Base-by-base conservation (phyloP, 2,329 filamentous ascomycete species). In the Hypoxylon sp. region DNA sequence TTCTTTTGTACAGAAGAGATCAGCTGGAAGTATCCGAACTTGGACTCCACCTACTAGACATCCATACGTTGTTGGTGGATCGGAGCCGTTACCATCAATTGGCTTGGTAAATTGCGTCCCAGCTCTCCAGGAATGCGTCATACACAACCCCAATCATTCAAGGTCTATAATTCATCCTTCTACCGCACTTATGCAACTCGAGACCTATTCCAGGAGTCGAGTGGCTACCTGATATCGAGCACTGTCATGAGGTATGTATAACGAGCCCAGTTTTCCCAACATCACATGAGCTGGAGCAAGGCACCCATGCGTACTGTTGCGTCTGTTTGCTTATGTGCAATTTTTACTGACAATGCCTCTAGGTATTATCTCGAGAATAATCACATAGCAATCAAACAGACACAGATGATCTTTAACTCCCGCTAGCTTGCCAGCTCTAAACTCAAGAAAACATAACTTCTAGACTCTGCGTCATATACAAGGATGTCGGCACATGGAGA, bases 21-120 rank as follows among this genome's bases (percentile, higher is more conserved):
- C 2, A 14, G 30, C 42, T 53, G 31, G 55, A 54, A 22, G 49
- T 55, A 60, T n/a, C 49, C 49, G 62, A 54, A 54, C 20, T 22
- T 49, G 27, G 22, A 44, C 61, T 44, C 56, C 31, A 30, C 44
- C 44, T 44, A 30, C 57, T 17, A 64, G 17, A 58, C 35, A 64
- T 64, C 27, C 27, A 17, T 20, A 17, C 37, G 4, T 6, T 22
- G 46, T 48, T 50, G 37, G 54, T 35, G 50, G 53, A 63, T 44
- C 33, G 27, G 48, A 44, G 48, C 53, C 37, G 37, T 14, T 53
- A 30, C 3, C 10, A 25, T 35, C 10, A 53, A 57, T 48, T 35
- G 14, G 6, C 13, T 13, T 48, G 54, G 55, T 57, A 57, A 57
- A 57, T 57, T 57, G 31, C 55, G 6, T 35, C 46, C 31, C 20